Evolutionary conservation across 2,329 filamentous ascomycete species (phyloP).

Genomic region (Pseudofabraea citricarpa): DNA sequence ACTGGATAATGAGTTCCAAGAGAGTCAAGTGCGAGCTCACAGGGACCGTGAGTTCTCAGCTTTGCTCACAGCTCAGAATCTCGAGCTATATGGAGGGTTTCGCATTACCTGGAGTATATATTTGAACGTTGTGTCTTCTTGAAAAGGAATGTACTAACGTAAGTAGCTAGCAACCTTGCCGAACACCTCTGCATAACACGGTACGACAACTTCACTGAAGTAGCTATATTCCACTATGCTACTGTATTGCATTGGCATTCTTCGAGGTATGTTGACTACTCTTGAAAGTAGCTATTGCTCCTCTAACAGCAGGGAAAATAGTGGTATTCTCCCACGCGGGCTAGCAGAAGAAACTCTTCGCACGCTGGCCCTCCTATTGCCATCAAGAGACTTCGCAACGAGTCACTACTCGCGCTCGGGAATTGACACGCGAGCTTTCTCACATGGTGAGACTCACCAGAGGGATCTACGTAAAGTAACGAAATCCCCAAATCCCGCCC

Average conservation of each 20-base stretch:
- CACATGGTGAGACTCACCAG: neutral
- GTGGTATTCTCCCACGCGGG: constrained; percentile 21
- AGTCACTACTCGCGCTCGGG: constrained; percentile 14
- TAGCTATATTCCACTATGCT: neutral
- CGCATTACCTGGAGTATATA: neutral
- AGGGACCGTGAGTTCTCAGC: neutral
- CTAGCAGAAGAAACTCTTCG: constrained; percentile 30
- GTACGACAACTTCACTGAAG: neutral
- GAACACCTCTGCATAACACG: neutral
- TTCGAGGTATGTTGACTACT: constrained; percentile 9
- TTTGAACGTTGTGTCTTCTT: no score
- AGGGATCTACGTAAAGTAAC: constrained; percentile 28
- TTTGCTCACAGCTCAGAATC: neutral
- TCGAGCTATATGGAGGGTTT: neutral
- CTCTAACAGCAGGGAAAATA: constrained; percentile 1
- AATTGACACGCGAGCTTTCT: constrained; percentile 14
- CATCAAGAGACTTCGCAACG: constrained; percentile 22
- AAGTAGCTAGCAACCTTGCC: neutral
- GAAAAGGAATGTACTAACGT: no score
- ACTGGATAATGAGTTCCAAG: neutral
- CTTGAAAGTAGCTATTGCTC: neutral
- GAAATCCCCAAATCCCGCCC: no score
- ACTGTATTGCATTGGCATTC: neutral
- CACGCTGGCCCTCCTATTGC: constrained; percentile 31
- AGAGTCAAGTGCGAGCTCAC: neutral